A percentile compares a stretch with the other conserved stretches of the same genome.
These are phyloP conservation scores for Pseudocercospora pini-densiflorae DNA, from an alignment of 2,329 filamentous ascomycete species.

Conservation along the genomic window DNA sequence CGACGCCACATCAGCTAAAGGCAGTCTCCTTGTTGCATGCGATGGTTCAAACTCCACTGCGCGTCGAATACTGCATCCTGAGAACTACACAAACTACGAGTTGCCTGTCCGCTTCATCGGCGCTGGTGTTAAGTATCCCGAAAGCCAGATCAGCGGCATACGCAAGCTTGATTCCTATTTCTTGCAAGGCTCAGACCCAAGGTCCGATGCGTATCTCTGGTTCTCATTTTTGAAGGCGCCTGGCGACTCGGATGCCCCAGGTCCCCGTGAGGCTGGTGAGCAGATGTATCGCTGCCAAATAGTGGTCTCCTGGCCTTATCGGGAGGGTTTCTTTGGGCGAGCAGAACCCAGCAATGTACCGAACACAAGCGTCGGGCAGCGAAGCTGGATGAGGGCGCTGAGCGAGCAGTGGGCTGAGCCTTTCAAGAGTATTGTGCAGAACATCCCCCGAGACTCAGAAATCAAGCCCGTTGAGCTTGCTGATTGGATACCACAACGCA, in stretches of 20 bases:
- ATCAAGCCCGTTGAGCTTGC: slow-evolving; percentile 25
- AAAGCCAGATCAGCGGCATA: slow-evolving; percentile 49
- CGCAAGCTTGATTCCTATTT: slow-evolving; percentile 58
- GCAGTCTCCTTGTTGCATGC: slow-evolving; percentile 21
- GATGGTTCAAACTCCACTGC: slow-evolving; percentile 20
- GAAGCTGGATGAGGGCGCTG: slow-evolving; percentile 25
- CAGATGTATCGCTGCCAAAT: slow-evolving; percentile 37
- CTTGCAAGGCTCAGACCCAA: slow-evolving; percentile 59
- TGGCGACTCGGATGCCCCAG: slow-evolving; percentile 36
- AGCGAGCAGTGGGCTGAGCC: slow-evolving; percentile 25
- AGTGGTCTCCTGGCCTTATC: slow-evolving; percentile 55
- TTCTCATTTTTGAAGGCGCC: slow-evolving; percentile 59
- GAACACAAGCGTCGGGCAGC: slow-evolving; percentile 33
- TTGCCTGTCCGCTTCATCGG: slow-evolving; percentile 55
- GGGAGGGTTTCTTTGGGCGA: slow-evolving; percentile 29
- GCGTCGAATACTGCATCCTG: slow-evolving; percentile 15
- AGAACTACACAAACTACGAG: slow-evolving; percentile 35
- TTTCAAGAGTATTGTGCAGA: slow-evolving; percentile 24
- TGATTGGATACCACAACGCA: slow-evolving; percentile 20
- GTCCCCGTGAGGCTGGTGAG: not conserved
- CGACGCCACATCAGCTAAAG: slow-evolving; percentile 15
- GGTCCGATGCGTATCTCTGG: slow-evolving; percentile 58
- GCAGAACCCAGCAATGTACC: slow-evolving; percentile 47
- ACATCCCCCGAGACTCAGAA: slow-evolving; percentile 21
- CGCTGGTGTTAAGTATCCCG: slow-evolving; percentile 48